phyloP scores from a whole-genome alignment of 1,284 basidiomycete genomes.

The Rhodotorula sp. region DNA sequence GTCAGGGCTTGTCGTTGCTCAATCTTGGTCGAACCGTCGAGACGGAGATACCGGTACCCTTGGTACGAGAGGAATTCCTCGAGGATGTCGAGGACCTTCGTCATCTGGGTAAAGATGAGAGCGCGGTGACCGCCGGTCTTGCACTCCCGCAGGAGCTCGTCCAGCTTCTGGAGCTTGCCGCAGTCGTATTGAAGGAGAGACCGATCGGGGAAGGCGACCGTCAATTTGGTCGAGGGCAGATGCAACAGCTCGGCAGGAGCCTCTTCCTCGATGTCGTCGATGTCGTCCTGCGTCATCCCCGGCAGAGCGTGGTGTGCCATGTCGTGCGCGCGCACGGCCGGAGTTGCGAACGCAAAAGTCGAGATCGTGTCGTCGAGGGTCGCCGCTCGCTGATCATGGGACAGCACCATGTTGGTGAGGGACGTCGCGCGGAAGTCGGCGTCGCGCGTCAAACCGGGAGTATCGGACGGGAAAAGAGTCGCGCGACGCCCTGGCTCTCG shows the following conservation, averaged over 20 bases:
- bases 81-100: constrained; percentile 86
- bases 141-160: constrained; percentile 73
- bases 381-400: constrained; percentile 63
- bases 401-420: constrained; percentile 61
- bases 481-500: constrained; percentile 51
- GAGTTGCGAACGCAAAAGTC: constrained; percentile 80
- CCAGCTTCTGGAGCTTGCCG: constrained; percentile 87
- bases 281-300: constrained; percentile 50
- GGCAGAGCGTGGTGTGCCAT: constrained; percentile 64
- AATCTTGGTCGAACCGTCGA: constrained; percentile 93
- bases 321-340: constrained; percentile 73
- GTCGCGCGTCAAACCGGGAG: constrained; percentile 50
- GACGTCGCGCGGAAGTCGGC: constrained; percentile 50
- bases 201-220: constrained; percentile 90
- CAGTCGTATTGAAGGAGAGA: constrained; percentile 93
- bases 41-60: constrained; percentile 86
- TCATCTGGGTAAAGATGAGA: constrained; percentile 98
- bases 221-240: constrained; percentile 72
- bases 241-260: constrained; percentile 60
- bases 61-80: constrained; percentile 91
- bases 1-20: constrained; percentile 94
- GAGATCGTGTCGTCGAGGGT: constrained; percentile 63
- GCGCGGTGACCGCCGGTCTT: constrained; percentile 85
- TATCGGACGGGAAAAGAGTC: constrained; percentile 62
- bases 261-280: constrained; percentile 47